These are phyloP conservation scores for Miscanthus lutarioriparius DNA, from an alignment of 176 grass and related monocot genomes.

Conservation along the genomic window DNA sequence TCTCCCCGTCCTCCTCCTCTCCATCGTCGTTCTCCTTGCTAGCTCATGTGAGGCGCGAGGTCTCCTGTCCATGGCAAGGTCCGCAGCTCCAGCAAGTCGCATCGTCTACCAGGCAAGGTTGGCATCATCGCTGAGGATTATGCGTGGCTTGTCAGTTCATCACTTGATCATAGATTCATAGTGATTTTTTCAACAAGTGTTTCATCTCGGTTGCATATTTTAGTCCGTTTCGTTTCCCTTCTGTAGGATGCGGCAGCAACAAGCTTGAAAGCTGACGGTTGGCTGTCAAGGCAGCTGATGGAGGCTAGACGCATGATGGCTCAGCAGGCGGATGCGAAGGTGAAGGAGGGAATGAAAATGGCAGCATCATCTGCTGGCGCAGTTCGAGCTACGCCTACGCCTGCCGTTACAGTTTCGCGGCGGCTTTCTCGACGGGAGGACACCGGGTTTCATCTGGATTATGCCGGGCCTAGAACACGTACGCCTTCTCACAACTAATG, in stretches of 20 bases:
- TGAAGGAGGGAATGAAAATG: not conserved
- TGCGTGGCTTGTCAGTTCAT: not conserved
- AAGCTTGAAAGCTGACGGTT: conserved; percentile 7
- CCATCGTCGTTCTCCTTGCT: conserved; percentile 30
- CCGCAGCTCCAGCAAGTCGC: not conserved
- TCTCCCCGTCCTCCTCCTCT: conserved; percentile 44
- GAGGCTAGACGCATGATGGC: not conserved
- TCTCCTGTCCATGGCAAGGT: conserved; percentile 5
- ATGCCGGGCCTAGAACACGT: conserved; percentile 63
- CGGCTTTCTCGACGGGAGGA: conserved; percentile 22
- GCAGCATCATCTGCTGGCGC: not conserved
- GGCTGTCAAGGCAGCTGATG: not conserved
- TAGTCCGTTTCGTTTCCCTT: not conserved
- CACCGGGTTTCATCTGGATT: conserved; percentile 71
- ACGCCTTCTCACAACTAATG: conserved; percentile 76
- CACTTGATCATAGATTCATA: not conserved
- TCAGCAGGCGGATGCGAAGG: not conserved
- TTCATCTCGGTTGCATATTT: not conserved
- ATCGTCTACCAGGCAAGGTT: conserved; percentile 49
- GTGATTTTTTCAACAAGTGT: too few relatives aligned
- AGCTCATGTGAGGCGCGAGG: conserved; percentile 46
- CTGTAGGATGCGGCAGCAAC: conserved; percentile 26
- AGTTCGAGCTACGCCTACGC: not conserved
- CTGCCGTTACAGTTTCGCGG: conserved; percentile 17
- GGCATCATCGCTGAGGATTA: not conserved